phyloP scores from a whole-genome alignment of 2,329 filamentous ascomycete genomes.

The Neonectria hederae region DNA sequence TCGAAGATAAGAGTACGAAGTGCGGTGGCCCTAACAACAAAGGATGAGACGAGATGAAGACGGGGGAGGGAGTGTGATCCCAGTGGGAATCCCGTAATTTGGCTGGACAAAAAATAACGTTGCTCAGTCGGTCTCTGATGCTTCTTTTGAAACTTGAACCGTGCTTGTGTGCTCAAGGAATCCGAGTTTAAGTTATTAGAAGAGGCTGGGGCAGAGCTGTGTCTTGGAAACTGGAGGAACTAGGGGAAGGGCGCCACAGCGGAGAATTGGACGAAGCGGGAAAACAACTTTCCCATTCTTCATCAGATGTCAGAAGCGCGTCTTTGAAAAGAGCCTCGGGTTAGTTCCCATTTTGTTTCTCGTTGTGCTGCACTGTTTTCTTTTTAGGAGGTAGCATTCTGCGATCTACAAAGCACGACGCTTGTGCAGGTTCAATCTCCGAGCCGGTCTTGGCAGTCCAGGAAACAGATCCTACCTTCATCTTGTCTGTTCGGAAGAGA shows the following conservation, averaged over 20 bases:
- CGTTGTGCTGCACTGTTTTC: not conserved
- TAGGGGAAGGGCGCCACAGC: not conserved
- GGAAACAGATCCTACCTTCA: not conserved
- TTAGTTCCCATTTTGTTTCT: not conserved
- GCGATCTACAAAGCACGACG: not conserved
- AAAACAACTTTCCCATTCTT: not conserved
- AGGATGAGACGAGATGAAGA: not conserved
- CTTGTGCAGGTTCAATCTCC: conserved; percentile 8
- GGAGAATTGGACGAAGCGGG: not conserved
- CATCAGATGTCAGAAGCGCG: not conserved
- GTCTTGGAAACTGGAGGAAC: not conserved
- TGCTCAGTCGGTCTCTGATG: not conserved
- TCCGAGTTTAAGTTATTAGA: not conserved
- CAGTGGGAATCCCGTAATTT: not conserved
- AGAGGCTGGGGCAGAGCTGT: not conserved
- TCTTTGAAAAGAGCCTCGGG: not conserved
- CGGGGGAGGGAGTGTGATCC: not conserved
- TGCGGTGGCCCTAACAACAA: not conserved
- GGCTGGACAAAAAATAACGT: not conserved
- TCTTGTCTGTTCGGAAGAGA: not conserved
- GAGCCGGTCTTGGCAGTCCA: conserved; percentile 1
- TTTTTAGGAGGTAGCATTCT: not conserved
- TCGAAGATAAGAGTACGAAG: not conserved
- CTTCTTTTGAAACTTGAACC: conserved; percentile 4
- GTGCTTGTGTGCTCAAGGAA: not conserved